Evolutionary conservation across 257 asterid species (phyloP).

Genomic region (Capsicum baccatum): DNA sequence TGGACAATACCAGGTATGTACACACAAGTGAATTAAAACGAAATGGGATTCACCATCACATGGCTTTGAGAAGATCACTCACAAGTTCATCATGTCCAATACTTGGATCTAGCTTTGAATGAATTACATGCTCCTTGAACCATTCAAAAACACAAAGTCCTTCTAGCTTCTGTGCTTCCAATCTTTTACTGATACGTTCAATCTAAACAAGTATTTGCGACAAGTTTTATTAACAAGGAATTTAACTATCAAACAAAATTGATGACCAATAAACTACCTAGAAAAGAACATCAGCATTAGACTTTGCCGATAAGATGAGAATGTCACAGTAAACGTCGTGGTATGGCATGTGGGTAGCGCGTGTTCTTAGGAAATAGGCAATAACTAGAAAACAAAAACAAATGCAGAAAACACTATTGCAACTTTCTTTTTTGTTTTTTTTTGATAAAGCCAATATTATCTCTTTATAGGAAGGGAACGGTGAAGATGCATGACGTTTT

Average conservation of each 20-base stretch:
- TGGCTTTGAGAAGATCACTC: constrained; percentile 43
- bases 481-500: background rate
- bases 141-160: constrained; percentile 70
- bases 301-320: background rate
- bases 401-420: constrained; percentile 6
- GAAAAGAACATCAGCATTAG: constrained; percentile 14
- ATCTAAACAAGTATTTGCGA: constrained; percentile 50
- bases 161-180: constrained; percentile 63
- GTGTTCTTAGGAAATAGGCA: background rate
- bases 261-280: background rate
- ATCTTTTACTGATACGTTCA: constrained; percentile 64
- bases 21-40: background rate
- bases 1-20: background rate
- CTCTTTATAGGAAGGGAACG: background rate
- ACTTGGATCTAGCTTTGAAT: constrained; percentile 77
- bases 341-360: background rate
- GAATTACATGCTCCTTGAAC: constrained; percentile 79
- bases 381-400: background rate
- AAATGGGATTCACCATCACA: constrained; percentile 10
- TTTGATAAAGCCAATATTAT: background rate
- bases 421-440: too few relatives aligned
- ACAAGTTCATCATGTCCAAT: constrained; percentile 91
- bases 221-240: background rate
- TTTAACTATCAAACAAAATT: background rate
- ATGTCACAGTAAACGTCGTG: background rate